Evolutionary conservation across 345 rosid genomes (phyloP).

Genomic region (Arabidopsis thaliana): DNA sequence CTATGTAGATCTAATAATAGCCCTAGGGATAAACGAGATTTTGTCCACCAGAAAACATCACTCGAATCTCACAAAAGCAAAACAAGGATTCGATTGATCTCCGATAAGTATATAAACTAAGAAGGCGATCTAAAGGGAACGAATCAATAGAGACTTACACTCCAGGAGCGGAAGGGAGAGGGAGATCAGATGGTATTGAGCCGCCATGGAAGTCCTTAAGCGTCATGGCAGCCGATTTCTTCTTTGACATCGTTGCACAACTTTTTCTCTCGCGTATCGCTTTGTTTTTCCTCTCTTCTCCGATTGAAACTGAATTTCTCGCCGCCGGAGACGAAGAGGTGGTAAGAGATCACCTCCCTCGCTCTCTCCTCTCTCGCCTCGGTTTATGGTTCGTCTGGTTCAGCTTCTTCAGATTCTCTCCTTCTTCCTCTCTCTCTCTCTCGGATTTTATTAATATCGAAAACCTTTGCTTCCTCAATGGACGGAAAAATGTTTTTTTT

Average conservation of each 20-base stretch:
- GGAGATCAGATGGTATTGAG: conserved; percentile 82
- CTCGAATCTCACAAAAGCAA: conserved; percentile 14
- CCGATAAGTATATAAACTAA: conserved; percentile 19
- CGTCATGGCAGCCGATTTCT: conserved; percentile 74
- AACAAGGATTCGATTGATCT: conserved; percentile 40
- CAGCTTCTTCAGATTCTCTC: conserved; percentile 12
- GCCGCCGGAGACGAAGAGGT: conserved; percentile 34
- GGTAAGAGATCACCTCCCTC: conserved; percentile 13
- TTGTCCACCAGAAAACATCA: conserved; percentile 2
- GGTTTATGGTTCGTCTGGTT: conserved; percentile 29
- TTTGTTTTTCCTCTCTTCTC: conserved; percentile 20
- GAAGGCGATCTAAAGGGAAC: conserved; percentile 24
- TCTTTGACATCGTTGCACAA: conserved; percentile 75
- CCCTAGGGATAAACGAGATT: background rate
- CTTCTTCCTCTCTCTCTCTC: conserved; percentile 11
- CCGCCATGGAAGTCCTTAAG: conserved; percentile 96
- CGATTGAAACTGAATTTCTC: conserved; percentile 36
- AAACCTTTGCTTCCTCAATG: conserved; percentile 31
- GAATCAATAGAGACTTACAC: conserved; percentile 56
- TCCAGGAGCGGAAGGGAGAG: conserved; percentile 94
- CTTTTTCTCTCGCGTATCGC: conserved; percentile 19
- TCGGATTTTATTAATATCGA: conserved; percentile 32
- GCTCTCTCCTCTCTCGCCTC: conserved; percentile 12
- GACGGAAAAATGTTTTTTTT: conserved; percentile 36
- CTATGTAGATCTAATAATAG: conserved; percentile 37